Base-by-base conservation (phyloP, 306 rosid genomes). In the Malus fusca region DNA sequence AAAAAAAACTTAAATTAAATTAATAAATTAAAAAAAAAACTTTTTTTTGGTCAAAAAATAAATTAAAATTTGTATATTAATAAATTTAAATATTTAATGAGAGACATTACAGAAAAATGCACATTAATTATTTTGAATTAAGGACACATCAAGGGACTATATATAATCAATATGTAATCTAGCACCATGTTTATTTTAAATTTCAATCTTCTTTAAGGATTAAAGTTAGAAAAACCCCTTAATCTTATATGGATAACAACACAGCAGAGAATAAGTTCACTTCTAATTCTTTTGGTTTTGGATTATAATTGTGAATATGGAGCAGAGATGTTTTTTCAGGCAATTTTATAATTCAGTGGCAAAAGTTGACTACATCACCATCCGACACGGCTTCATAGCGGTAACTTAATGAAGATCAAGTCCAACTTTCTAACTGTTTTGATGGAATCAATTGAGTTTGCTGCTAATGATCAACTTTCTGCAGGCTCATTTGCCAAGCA, bases 281-380 rank as follows among this genome's bases (percentile, higher is more conserved):
- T 40, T 73, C 26, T 59, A 33, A 75, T 62, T 15, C 18, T 66
- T 14, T 14, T 55, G 19, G 42, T 46, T 23, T 75, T 69, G 21
- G 33, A 25, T 58, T 31, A 42, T 60, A 25, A 60, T 69, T 69
- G 69, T 60, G 59, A 64, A 79, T 5, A 66, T 70, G 77, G 72
- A 43, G 77, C 87, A 84, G 87, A 84, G 81, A 80, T 80, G 82
- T 81, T 84, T 84, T 68, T 77, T 77, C 80, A 84, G 84, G 83
- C 87, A 84, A 69, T 84, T 84, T 74, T 33, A 69, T 42, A 40
- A 40, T 0, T 84, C 87, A 6, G 84, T 84, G 10, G 87, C 87
- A 46, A 84, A 80, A 74, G 84, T 84, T 62, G 87, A 84, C 71
- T 84, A 80, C 70, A 68, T 77, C 75, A 84, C 84, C 62, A 26